A percentile compares a stretch with the other conserved stretches of the same genome.
Conservation (phyloP, 805 yeast genomes). For the Schizosaccharomyces octosporus region DNA sequence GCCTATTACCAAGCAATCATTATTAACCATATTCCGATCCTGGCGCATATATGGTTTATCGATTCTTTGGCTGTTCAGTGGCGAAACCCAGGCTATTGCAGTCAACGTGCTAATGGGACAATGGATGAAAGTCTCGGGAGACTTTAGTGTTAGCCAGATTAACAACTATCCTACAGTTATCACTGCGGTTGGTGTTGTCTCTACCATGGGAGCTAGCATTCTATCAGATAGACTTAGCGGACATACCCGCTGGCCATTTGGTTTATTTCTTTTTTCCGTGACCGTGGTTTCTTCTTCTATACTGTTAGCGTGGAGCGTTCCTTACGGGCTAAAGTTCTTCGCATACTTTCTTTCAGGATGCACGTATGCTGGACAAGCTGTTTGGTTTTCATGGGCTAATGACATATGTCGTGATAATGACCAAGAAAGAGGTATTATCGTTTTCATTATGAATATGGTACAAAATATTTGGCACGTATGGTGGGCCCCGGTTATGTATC, state of each 20-base stretch:
- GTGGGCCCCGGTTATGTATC: background rate
- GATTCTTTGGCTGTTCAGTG: background rate
- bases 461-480: background rate
- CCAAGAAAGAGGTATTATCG: background rate
- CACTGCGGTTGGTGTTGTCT: constrained; percentile 19
- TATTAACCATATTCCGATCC: background rate
- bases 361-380: constrained; percentile 6
- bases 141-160: constrained; percentile 15
- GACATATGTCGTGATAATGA: background rate
- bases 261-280: background rate
- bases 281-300: constrained; percentile 17
- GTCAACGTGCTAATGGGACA: background rate
- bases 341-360: constrained; percentile 17
- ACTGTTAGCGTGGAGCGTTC: constrained; percentile 31
- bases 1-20: background rate
- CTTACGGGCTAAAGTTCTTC: constrained; percentile 34
- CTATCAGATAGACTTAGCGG: background rate
- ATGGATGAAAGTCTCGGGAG: background rate
- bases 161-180: constrained; percentile 21
- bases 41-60: background rate
- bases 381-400: constrained; percentile 3
- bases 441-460: background rate
- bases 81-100: background rate
- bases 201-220: constrained; percentile 10
- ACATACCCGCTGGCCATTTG: background rate